phyloP scores from a whole-genome alignment of 371 early-diverging fungal genomes.

The Haplosporangium sp. region DNA sequence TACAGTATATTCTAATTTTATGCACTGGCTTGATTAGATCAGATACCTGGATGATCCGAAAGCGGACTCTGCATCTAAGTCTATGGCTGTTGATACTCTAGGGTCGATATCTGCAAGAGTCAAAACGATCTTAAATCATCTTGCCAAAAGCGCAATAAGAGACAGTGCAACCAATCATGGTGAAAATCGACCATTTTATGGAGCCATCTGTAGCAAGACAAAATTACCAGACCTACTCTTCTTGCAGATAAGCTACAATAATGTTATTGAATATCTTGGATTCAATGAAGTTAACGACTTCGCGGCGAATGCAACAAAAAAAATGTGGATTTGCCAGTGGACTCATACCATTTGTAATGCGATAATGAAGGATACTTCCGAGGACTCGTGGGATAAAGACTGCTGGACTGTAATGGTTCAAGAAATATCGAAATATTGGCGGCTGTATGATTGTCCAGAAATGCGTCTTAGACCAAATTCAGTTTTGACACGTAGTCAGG shows the following conservation, averaged over 20 bases:
- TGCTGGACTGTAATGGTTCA: constrained; percentile 23
- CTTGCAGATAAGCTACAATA: constrained; percentile 38
- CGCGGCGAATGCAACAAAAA: constrained; percentile 34
- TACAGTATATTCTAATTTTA: neutral
- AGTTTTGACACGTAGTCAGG: neutral
- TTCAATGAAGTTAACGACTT: constrained; percentile 29
- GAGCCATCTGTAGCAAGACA: constrained; percentile 21
- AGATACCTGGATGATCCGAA: constrained; percentile 69
- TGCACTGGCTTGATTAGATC: constrained; percentile 50
- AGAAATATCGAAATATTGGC: constrained; percentile 29
- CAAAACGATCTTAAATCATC: constrained; percentile 44
- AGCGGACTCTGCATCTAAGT: constrained; percentile 68
- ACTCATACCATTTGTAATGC: constrained; percentile 11
- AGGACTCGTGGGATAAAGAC: constrained; percentile 7
- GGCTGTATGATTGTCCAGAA: constrained; percentile 23
- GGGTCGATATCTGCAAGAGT: constrained; percentile 74
- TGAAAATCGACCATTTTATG: constrained; percentile 24
- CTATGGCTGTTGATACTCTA: constrained; percentile 82
- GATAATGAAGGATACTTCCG: constrained; percentile 1
- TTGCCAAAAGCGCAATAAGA: constrained; percentile 1
- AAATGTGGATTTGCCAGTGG: constrained; percentile 46
- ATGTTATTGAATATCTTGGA: constrained; percentile 30
- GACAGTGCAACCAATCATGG: neutral
- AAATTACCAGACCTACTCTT: constrained; percentile 3
- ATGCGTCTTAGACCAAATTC: neutral